Base-by-base conservation (phyloP, 805 yeast genomes). In the Candida hispaniensis region DNA sequence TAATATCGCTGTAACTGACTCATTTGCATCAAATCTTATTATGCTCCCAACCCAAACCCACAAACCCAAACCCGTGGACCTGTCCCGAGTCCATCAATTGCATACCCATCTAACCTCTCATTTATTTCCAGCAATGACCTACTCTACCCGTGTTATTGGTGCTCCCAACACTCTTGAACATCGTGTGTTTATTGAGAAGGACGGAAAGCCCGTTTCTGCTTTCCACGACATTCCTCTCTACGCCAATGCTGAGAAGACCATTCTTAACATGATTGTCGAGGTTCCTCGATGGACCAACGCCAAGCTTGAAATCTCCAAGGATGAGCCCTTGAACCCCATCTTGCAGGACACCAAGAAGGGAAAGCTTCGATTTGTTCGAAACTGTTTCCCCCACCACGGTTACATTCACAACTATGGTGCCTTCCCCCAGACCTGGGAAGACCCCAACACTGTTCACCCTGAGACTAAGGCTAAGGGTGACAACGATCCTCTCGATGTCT, bases 341-440 rank as follows among this genome's bases (percentile, higher is more conserved):
- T 67, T 81, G 44, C 98, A 91, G 68, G 98, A 91, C 64, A 81
- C 93, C 56, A 91, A 91, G 70, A 88, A 91, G 71, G 97, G 96
- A 48, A 79, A 83, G 62, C 73, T 85, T 54, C 76, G 97, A 66
- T 91, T 78, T 51, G 97, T 91, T 42, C 78, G 94, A 67, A 91
- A 91, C 73, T 75, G 93, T 61, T 88, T 88, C 82, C 98, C 98
- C 36, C 94, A 81, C 69, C 93, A 91, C 60, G 98, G 98, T 51
- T 88, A 91, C 69, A 88, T 88, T 50, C 94, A 85, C 68, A 91
- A 91, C 69, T 88, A 88, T 60, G 98, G 97, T 60, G 96, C 96
- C 32, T 79, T 88, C 73, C 97, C 97, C 47, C 96, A 88, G 86
- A 88, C 97, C 4, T 88, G 97, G 97, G 98, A 88, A 60, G 93